Base-by-base conservation (phyloP, 805 yeast species). In the Helenozyma baotianmanensis region DNA sequence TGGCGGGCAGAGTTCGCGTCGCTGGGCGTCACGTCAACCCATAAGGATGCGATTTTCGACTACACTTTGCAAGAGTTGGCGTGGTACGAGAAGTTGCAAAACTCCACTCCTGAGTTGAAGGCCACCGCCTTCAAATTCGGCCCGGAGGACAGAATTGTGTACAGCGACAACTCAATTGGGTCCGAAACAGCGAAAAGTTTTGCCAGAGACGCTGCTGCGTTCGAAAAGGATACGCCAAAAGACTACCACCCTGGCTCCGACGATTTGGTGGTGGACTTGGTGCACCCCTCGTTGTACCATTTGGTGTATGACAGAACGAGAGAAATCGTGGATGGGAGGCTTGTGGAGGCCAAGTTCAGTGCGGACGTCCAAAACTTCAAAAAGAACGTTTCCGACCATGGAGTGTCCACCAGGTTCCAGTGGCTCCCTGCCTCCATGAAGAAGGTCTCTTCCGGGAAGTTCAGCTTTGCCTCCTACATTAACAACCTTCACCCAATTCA, bases 401-500 rank as follows among this genome's bases (percentile, higher is more conserved):
- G 50, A 2, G 29, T 43, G 6, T 53, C 62, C 2, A 23, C 50
- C 19, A 45, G 43, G n/a, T 64, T 44, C 37, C 69, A 63, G 44
- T 64, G 70, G 70, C 38, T 64, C 7, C 69, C 70, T 7, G 45
- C 66, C 9, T 29, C 45, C n/a, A 30, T 48, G 38, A 19, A 19
- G 18, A n/a, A 18, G 17, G 23, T 11, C 10, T 15, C 19, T 6
- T 7, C 33, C 17, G 11, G 22, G 5, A 27, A 19, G 8, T 60
- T 45, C 32, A 33, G 35, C 11, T 42, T 62, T 27, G 28, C 25
- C 3, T 63, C 70, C 2, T 66, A 64, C 39, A 66, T 66, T 39
- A 66, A 66, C 43, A 66, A 65, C 37, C 48, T 66, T 33, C 64
- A 66, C 30, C 70, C 70, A 12, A 29, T 37, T 1, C 40, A 45